Evolutionary conservation across 2,329 filamentous ascomycete genomes (phyloP), one percentile per base, ranked within the genome.

Genomic region (Ceratocystis cubensis): DNA sequence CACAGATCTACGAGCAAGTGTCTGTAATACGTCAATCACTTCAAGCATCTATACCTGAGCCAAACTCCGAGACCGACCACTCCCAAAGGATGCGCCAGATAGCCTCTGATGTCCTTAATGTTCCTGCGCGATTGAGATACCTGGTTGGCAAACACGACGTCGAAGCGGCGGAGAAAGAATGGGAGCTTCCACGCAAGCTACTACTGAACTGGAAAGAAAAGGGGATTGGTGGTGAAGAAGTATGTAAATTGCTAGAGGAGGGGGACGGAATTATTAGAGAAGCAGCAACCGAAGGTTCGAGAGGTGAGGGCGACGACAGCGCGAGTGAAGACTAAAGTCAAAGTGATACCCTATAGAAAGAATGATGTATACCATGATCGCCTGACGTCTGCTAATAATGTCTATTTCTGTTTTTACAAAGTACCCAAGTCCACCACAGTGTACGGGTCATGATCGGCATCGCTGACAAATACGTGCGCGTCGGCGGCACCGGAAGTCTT

Each of bases 391-490:
- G 13, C 3, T 41, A 41, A 41, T 41, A 15, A 41, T 41, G 1
- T 41, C 37, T 41, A 41, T 15, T 15, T 41, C 37, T 13, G 37
- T 41, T 41, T 41, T 41, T 13, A 41, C 37, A 41, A 71, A 65
- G 75, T 72, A 17, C 73, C 71, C 45, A 83, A 75, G 69, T 82
- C 79, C 70, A 90, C 81, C 68, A 96, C 88, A 64, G 87, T 87
- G 76, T 91, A 99, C 0, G 94, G 94, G 80, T 99, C 94, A 68
- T 84, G 81, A 76, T 99, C 94, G 53, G 80, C 80, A 74, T 88
- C 81, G 75, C 92, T 96, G 62, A 95, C 84, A 67, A 87, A 75
- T 25, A 25, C 22, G 22, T 25, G 22, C 22, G 22, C 22, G 22
- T 25, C 22, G 2, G 22, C 22, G 22, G 22, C 22, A 25, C 22